Conservation (phyloP, 441 rosid genomes). For the Codiaeum variegatum region DNA sequence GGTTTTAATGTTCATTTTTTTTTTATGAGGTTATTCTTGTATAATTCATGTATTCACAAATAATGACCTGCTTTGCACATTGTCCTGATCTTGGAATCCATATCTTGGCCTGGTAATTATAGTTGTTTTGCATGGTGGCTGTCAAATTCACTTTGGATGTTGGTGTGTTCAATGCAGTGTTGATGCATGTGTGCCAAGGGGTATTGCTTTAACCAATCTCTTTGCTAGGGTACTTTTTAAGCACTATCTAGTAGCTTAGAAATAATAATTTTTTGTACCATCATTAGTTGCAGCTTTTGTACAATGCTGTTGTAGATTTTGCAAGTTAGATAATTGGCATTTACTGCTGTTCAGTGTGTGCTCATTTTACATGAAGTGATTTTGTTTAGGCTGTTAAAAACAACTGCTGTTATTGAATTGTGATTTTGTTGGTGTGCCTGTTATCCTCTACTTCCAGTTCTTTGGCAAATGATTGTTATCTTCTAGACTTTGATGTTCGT, state of each 20-base stretch:
- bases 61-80: not conserved
- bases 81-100: not conserved
- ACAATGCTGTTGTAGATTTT: not conserved
- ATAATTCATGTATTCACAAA: not conserved
- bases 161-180: not conserved
- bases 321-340: not conserved
- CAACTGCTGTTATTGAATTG: not conserved
- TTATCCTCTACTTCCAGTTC: not conserved
- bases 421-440: not conserved
- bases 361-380: not conserved
- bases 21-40: not conserved
- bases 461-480: not conserved
- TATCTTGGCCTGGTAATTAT: not conserved
- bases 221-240: not conserved
- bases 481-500: not conserved
- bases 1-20: not conserved
- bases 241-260: not conserved
- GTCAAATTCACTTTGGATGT: not conserved
- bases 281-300: not conserved
- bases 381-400: not conserved
- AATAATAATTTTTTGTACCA: not conserved
- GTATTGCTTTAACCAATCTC: slow-evolving; percentile 1
- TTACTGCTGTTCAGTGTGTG: not conserved
- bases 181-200: not conserved
- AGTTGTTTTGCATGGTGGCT: not conserved